Base-by-base conservation (phyloP, 257 asterid genomes). In the Primulina tabacum region DNA sequence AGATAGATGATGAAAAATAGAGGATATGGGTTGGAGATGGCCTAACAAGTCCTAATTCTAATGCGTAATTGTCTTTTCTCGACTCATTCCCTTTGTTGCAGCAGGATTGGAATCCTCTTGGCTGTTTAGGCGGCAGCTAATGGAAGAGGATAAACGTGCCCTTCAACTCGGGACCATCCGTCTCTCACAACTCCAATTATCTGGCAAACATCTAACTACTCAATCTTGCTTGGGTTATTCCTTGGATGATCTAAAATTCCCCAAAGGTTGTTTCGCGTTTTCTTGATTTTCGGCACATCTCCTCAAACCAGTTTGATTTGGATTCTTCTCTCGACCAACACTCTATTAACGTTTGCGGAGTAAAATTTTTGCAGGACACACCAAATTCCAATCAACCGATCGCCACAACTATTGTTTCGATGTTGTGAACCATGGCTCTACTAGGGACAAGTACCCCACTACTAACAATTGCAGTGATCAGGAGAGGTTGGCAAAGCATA, bases 31-130 rank as follows among this genome's bases (percentile, higher is more conserved):
- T n/a, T n/a, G n/a, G n/a, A n/a, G n/a, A n/a, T n/a, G n/a, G n/a
- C n/a, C n/a, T 8, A 40, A 40, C 16, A 14, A 43, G 14, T 43
- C 50, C 14, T 10, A 38, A 38, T 10, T 38, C 16, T 38, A 9
- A 2, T 10, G 16, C 16, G 1, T 38, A 38, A 38, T 1, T 43
- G 53, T 50, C 20, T 50, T 47, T 17, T 50, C 20, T 47, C 20
- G 8, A 4, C 8, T 50, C 57, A 20, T 65, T 62, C 32, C 7
- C 17, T 50, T 50, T 50, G 20, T 73, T 65, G 24, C 65, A 34
- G 63, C 82, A 86, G 97, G 87, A 72, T 77, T 83, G 86, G 86
- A 79, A 40, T 74, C 84, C 10, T 69, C 88, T 5, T 78, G 89
- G 68, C 40, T 77, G 67, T 63, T 78, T 50, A 76, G 80, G 40